Percentiles rank a stretch among this genome's conserved stretches.
Conservation (phyloP, 2,329 filamentous ascomycete genomes). For the Trichoderma polysporum region DNA sequence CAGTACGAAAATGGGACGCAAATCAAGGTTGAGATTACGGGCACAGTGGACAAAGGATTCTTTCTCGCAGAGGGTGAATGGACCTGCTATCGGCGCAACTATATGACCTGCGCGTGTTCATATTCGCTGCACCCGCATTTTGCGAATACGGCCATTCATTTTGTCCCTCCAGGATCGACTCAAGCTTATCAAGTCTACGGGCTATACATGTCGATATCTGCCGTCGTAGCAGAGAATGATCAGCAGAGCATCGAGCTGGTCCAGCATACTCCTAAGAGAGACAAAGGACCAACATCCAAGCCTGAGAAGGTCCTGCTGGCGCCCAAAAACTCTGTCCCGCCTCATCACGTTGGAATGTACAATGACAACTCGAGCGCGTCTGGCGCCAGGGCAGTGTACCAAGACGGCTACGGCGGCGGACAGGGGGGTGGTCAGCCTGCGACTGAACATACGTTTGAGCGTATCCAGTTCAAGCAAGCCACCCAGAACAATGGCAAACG, state of each 20-base stretch:
- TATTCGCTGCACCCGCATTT: conserved; percentile 65
- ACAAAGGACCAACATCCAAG: conserved; percentile 78
- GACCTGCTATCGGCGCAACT: conserved; percentile 92
- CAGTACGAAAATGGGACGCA: conserved; percentile 56
- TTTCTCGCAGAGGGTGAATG: conserved; percentile 78
- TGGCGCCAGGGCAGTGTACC: conserved; percentile 38
- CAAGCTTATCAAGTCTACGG: conserved; percentile 66
- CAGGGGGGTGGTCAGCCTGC: conserved; percentile 39
- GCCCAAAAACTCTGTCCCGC: conserved; percentile 62
- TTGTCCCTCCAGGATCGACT: conserved; percentile 50
- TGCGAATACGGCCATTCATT: conserved; percentile 47
- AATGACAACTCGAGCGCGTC: conserved; percentile 34
- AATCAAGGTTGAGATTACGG: conserved; percentile 71
- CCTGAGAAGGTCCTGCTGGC: conserved; percentile 68
- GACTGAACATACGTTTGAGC: conserved; percentile 70
- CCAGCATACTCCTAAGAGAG: conserved; percentile 87
- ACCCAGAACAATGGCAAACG: conserved; percentile 93
- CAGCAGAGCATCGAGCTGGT: conserved; percentile 80
- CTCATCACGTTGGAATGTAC: conserved; percentile 50
- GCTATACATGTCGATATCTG: conserved; percentile 82
- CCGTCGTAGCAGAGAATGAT: conserved; percentile 73
- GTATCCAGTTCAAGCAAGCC: conserved; percentile 92
- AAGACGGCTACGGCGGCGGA: conserved; percentile 40
- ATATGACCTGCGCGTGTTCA: conserved; percentile 82
- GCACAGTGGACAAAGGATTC: conserved; percentile 86